Evolutionary conservation across 805 yeast genomes (phyloP).

Genomic region (Yamadazyma phyllophila): DNA sequence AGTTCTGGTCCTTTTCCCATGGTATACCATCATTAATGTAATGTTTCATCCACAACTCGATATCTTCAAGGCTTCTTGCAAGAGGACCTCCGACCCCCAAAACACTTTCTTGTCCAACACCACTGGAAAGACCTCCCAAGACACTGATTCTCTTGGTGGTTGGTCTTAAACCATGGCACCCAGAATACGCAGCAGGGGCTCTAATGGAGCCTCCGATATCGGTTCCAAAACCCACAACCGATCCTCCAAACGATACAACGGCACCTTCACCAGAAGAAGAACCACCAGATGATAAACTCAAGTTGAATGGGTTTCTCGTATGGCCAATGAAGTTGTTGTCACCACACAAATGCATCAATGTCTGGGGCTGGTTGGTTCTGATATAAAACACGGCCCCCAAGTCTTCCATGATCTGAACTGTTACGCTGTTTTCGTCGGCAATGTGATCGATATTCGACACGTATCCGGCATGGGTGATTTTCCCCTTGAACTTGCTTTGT

Average conservation of each 20-base stretch:
- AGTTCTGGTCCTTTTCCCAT: conserved; percentile 51
- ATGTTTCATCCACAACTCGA: conserved; percentile 64
- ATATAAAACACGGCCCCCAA: conserved; percentile 44
- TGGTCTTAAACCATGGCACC: conserved; percentile 43
- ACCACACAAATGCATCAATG: conserved; percentile 44
- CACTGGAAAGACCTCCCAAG: conserved; percentile 50
- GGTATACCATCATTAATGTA: conserved; percentile 65
- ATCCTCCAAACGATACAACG: conserved; percentile 40
- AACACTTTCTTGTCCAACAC: conserved; percentile 65
- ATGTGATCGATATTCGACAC: conserved; percentile 34
- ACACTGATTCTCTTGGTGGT: conserved; percentile 34
- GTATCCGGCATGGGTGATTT: conserved; percentile 38
- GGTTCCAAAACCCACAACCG: conserved; percentile 39
- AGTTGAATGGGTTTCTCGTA: conserved; percentile 38
- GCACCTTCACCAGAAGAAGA: conserved; percentile 47
- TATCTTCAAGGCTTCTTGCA: conserved; percentile 61
- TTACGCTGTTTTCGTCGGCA: conserved; percentile 28
- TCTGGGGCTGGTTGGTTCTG: conserved; percentile 46
- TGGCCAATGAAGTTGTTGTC: conserved; percentile 39
- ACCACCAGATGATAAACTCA: conserved; percentile 41
- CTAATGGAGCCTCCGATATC: conserved; percentile 47
- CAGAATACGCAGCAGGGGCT: conserved; percentile 43
- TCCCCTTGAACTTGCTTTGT: conserved; percentile 36
- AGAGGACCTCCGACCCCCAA: conserved; percentile 69
- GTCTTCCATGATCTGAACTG: conserved; percentile 32